Base-by-base conservation (phyloP, 768 basidiomycete genomes). In the Auricularia cornea region DNA sequence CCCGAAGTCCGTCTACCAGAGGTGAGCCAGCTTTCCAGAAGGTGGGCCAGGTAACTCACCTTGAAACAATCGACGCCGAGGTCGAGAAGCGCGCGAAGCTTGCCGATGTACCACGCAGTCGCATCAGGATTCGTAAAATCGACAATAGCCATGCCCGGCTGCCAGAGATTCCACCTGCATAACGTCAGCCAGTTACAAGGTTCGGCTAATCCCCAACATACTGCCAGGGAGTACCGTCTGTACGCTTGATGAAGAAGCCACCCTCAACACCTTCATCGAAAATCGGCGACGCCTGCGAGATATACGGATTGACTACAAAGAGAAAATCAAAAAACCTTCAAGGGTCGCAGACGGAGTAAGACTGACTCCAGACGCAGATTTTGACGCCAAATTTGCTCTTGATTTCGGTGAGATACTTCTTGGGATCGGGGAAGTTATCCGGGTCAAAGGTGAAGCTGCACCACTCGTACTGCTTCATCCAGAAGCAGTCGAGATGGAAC, bases 101-200 rank as follows among this genome's bases (percentile, higher is more conserved):
- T 82, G 64, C 71, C 75, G 18, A 68, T 71, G 68, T 83, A 87
- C 84, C 85, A 87, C 65, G 79, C 74, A 62, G 80, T 73, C 20
- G 85, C 84, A 5, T 71, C 77, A 2, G 84, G 83, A 66, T 83
- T 83, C n/a, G 81, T 81, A 74, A 90, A 77, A 70, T 90, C 89
- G 59, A 91, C 78, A 61, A 85, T 75, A 10, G 86, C 84, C 48
- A 86, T 74, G 26, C 77, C 83, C 40, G 83, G 83, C 69, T 87
- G 85, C 86, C 86, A 87, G 41, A 83, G 74, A 69, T 87, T 84
- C 84, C 84, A 85, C 63, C 86, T 84, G 84, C 85, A 86, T n/a
- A 81, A 79, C 3, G 79, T 63, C 3, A 26, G 23, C n/a, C 20
- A 31, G 18, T 5, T 59, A n/a, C n/a, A 35, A 16, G 23, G 12